phyloP scores from a whole-genome alignment of 306 rosid genomes.

The Quercus gilva region DNA sequence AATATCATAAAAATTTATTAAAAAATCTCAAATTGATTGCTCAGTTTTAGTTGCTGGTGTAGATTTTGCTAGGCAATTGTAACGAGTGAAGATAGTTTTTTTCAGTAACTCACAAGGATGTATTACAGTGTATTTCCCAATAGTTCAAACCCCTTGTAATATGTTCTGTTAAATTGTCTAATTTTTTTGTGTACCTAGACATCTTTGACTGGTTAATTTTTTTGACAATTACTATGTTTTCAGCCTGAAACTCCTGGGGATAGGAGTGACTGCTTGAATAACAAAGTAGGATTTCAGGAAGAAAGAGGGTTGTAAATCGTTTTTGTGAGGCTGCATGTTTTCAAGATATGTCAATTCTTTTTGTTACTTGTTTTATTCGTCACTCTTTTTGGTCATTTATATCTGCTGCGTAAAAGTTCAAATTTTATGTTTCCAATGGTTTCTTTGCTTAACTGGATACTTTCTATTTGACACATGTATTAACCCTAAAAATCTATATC shows the following conservation, averaged over 20 bases:
- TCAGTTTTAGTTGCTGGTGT: not conserved
- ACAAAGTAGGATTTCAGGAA: not conserved
- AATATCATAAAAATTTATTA: too few species aligned
- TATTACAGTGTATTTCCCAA: not conserved
- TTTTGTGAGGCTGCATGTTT: not conserved
- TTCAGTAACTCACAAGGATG: not conserved
- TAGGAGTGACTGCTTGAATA: not conserved
- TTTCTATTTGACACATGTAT: not conserved
- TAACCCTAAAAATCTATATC: not conserved
- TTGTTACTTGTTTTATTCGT: not conserved
- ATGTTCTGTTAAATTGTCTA: not conserved
- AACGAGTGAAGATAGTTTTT: not conserved
- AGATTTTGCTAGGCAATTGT: not conserved
- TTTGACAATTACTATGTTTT: not conserved
- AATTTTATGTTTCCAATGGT: not conserved
- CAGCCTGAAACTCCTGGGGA: not conserved
- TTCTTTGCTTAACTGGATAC: not conserved
- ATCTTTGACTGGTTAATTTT: not conserved
- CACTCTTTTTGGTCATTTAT: not conserved
- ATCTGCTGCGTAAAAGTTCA: not conserved
- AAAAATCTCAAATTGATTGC: too few species aligned
- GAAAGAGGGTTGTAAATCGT: not conserved
- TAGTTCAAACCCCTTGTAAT: not conserved
- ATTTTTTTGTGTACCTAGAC: not conserved
- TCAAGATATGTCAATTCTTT: not conserved